Percentiles rank a stretch among this genome's conserved stretches.
Conservation (phyloP, 2,329 filamentous ascomycete species). For the Aspergillus amoenus region DNA sequence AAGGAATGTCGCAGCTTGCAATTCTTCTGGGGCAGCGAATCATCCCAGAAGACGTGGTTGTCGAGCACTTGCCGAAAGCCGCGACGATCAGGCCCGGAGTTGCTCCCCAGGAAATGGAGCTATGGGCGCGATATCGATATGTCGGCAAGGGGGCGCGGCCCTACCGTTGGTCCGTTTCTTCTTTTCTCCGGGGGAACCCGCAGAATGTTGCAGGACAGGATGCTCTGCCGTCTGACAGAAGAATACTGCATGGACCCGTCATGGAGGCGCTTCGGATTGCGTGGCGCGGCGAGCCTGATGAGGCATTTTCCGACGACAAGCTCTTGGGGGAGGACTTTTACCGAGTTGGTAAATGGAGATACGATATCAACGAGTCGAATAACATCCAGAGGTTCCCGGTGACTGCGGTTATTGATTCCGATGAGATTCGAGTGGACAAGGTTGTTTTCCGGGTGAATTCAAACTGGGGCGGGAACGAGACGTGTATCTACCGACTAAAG, state of each 20-base stretch:
- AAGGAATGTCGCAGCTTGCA: constrained; percentile 44
- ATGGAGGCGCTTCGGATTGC: constrained; percentile 31
- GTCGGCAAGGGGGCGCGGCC: background rate
- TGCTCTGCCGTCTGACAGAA: constrained; percentile 5
- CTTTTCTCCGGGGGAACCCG: background rate
- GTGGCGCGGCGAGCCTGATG: constrained; percentile 30
- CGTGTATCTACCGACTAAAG: constrained; percentile 48
- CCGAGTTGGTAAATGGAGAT: constrained; percentile 40
- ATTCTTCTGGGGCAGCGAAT: constrained; percentile 48
- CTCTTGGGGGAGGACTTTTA: constrained; percentile 39
- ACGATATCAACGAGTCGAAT: constrained; percentile 34
- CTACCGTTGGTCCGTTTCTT: background rate
- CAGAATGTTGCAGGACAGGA: constrained; percentile 10
- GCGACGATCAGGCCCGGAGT: constrained; percentile 60
- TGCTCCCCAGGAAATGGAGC: constrained; percentile 68
- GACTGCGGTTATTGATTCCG: constrained; percentile 38
- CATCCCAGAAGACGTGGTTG: constrained; percentile 66
- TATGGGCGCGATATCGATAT: constrained; percentile 59
- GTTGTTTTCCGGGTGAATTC: constrained; percentile 43
- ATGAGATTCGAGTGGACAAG: constrained; percentile 35
- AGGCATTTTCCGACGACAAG: constrained; percentile 37
- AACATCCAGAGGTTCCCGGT: constrained; percentile 42
- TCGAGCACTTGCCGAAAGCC: constrained; percentile 68
- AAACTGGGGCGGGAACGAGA: constrained; percentile 46
- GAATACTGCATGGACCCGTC: constrained; percentile 30